These are phyloP conservation scores for Solioccasus polychromus DNA, from an alignment of 768 basidiomycete genomes.

Conservation along the genomic window DNA sequence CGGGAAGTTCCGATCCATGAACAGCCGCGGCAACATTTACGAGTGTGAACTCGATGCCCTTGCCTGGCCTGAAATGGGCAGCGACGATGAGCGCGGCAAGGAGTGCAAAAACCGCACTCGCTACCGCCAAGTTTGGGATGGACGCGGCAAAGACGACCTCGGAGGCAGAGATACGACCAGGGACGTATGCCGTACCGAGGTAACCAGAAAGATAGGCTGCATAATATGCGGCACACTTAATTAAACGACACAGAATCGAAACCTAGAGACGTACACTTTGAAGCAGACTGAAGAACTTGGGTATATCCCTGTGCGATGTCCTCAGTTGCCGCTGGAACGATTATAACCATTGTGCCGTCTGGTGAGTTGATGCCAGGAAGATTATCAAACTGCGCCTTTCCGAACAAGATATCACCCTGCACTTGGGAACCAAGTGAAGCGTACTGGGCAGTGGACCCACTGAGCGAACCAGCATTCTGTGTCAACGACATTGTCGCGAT, in stretches of 20 bases:
- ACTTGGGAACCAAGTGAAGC: slow-evolving; percentile 14
- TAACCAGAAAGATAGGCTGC: slow-evolving; percentile 21
- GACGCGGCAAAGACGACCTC: slow-evolving; percentile 25
- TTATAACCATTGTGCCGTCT: background rate
- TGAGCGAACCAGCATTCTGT: background rate
- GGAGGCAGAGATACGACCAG: slow-evolving; percentile 21
- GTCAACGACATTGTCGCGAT: slow-evolving; percentile 14
- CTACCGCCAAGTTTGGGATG: slow-evolving; percentile 25
- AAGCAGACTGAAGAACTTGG: slow-evolving; percentile 17
- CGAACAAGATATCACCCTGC: slow-evolving; percentile 21
- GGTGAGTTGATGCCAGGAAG: slow-evolving; percentile 3
- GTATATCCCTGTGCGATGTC: slow-evolving; percentile 20
- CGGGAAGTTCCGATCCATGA: slow-evolving; percentile 25
- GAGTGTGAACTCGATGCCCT: slow-evolving; percentile 24
- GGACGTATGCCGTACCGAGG: slow-evolving; percentile 28
- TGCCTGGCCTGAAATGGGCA: slow-evolving; percentile 22
- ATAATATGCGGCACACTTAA: no score
- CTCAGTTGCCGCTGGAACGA: slow-evolving; percentile 7
- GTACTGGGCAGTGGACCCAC: background rate
- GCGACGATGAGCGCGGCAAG: slow-evolving; percentile 19
- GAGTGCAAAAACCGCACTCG: slow-evolving; percentile 24
- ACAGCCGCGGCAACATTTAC: slow-evolving; percentile 20
- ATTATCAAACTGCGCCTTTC: slow-evolving; percentile 9
- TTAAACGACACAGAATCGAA: background rate
- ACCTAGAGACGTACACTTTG: slow-evolving; percentile 14